Percentiles rank a stretch among this genome's conserved stretches.
Evolutionary conservation across 352 stramenopile species (phyloP).

Genomic region (Pythium angustatum): DNA sequence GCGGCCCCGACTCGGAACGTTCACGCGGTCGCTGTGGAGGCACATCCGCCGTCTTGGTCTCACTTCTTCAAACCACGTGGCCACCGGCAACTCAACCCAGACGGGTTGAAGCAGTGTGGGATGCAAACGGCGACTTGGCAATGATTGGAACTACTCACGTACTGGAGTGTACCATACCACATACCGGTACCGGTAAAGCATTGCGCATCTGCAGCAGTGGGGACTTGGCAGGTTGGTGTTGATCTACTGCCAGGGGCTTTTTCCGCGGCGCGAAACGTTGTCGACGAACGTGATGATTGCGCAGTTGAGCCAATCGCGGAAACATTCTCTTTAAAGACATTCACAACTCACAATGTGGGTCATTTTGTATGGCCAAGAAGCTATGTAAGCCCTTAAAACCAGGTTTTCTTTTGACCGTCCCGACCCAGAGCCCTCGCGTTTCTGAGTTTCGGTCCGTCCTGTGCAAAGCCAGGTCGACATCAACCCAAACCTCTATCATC

Average conservation of each 20-base stretch:
- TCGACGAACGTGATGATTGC: constrained; percentile 24
- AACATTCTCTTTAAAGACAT: constrained; percentile 18
- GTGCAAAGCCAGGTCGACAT: constrained; percentile 8
- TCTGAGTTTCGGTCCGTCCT: constrained; percentile 23
- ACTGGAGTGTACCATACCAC: too few species aligned
- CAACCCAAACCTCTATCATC: constrained; percentile 14
- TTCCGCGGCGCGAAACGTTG: constrained; percentile 11
- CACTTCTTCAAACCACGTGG: too few species aligned
- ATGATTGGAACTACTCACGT: too few species aligned
- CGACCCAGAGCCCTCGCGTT: constrained; percentile 20
- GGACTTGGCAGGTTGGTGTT: too few species aligned
- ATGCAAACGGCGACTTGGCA: too few species aligned
- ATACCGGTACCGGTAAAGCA: not conserved
- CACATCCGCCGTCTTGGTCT: too few species aligned
- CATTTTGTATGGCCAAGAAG: not conserved
- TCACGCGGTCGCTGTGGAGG: too few species aligned
- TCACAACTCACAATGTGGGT: too few species aligned
- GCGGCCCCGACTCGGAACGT: too few species aligned
- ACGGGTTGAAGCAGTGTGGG: too few species aligned
- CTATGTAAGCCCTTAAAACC: not conserved
- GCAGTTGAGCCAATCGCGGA: constrained; percentile 12
- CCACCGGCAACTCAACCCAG: not conserved
- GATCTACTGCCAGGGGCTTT: constrained; percentile 13
- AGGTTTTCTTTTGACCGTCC: not conserved
- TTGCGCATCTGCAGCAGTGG: constrained; percentile 13